These are phyloP conservation scores for Actinomortierella wolfii DNA, from an alignment of 371 early-diverging fungal species.

Conservation along the genomic window DNA sequence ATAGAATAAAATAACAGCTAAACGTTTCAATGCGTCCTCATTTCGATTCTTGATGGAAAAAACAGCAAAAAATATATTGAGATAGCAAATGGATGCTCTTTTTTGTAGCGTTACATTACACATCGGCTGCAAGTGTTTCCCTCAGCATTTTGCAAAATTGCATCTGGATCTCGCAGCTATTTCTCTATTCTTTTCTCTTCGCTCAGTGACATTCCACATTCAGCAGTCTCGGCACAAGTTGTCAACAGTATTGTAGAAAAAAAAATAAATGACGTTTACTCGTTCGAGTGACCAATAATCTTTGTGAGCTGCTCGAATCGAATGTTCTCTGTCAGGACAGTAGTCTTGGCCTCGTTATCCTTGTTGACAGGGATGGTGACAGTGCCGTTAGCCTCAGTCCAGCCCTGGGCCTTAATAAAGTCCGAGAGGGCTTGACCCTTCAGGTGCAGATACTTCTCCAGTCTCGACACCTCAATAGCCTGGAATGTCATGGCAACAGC, in stretches of 20 bases:
- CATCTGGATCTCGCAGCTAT: no score
- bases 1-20: no score
- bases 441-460: slow-evolving; percentile 71
- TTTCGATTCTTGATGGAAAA: no score
- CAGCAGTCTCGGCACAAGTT: no score
- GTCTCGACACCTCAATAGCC: slow-evolving; percentile 61
- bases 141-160: no score
- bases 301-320: slow-evolving; percentile 82
- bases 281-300: slow-evolving; percentile 72
- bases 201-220: no score
- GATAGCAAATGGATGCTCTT: no score
- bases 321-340: slow-evolving; percentile 85
- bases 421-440: slow-evolving; percentile 66
- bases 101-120: no score
- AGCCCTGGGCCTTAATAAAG: slow-evolving; percentile 67
- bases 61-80: no score
- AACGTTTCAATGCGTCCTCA: no score
- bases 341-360: slow-evolving; percentile 83
- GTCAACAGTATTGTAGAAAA: not conserved
- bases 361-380: slow-evolving; percentile 79
- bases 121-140: no score
- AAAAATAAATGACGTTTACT: slow-evolving; percentile 17
- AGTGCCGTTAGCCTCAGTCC: slow-evolving; percentile 66
- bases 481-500: slow-evolving; percentile 83
- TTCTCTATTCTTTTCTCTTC: no score